Percentiles rank a stretch among this genome's conserved stretches.
Evolutionary conservation across 352 stramenopile species (phyloP).

Genomic region (Pythium periplocum): DNA sequence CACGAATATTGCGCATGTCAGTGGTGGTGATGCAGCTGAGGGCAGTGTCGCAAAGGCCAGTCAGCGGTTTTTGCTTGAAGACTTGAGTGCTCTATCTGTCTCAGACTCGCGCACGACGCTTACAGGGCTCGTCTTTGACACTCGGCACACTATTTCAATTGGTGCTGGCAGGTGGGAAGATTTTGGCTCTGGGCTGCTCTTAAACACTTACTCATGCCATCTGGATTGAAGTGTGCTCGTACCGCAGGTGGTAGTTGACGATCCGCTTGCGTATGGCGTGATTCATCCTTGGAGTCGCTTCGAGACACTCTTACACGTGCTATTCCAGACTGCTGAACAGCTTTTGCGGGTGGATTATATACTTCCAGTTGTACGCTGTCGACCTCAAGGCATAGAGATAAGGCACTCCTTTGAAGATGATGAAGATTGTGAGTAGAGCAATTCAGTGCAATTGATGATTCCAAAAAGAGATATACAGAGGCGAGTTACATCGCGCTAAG

Average conservation of each 20-base stretch:
- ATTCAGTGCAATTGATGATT: not conserved
- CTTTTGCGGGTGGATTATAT: constrained; percentile 50
- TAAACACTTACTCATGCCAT: constrained; percentile 1
- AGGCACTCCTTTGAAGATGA: not conserved
- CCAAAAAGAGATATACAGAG: not conserved
- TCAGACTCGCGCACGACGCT: too few species aligned
- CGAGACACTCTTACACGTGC: constrained; percentile 37
- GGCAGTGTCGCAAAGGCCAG: not conserved
- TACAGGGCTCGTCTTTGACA: constrained; percentile 22
- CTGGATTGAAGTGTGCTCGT: constrained; percentile 21
- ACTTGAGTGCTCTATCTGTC: too few species aligned
- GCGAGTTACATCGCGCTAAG: constrained; percentile 24
- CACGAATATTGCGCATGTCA: constrained; percentile 5
- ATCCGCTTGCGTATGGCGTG: constrained; percentile 28
- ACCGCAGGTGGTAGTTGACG: constrained; percentile 27
- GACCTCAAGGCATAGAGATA: too few species aligned
- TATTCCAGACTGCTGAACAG: constrained; percentile 50
- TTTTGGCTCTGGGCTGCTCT: not conserved
- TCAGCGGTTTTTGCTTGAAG: not conserved
- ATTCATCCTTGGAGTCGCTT: constrained; percentile 51
- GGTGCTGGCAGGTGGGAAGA: constrained; percentile 9
- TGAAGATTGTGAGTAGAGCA: not conserved
- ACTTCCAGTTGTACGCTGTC: constrained; percentile 5
- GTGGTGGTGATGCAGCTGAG: constrained; percentile 12
- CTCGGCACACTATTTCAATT: constrained; percentile 17